Evolutionary conservation across 768 basidiomycete genomes (phyloP).

Genomic region (Lactarius sp.): DNA sequence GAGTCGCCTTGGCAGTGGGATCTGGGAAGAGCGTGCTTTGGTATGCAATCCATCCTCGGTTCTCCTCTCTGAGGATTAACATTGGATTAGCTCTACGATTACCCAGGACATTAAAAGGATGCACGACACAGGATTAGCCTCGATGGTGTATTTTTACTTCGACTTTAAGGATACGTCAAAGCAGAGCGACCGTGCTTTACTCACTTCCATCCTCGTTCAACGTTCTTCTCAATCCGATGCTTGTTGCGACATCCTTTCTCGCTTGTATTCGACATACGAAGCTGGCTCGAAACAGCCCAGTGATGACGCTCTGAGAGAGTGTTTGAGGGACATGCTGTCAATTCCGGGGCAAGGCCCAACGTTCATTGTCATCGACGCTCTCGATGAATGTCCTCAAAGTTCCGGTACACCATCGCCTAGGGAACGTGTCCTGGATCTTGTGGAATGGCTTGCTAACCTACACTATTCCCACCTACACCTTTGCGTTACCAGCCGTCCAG

Average conservation of each 20-base stretch:
- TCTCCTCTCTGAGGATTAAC: background rate
- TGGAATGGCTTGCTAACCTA: too few species aligned
- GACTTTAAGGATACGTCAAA: background rate
- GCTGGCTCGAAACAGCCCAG: background rate
- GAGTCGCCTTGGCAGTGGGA: background rate
- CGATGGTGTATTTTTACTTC: background rate
- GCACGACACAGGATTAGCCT: background rate
- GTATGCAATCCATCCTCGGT: background rate
- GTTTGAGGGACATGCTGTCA: too few species aligned
- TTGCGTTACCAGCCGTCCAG: too few species aligned
- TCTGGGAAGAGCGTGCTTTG: background rate
- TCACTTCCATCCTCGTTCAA: background rate
- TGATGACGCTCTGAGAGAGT: too few species aligned
- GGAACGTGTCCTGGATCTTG: too few species aligned
- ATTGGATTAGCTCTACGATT: background rate
- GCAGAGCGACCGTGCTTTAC: background rate
- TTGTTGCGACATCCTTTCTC: background rate
- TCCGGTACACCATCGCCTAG: too few species aligned
- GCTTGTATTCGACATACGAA: background rate
- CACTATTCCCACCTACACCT: too few species aligned
- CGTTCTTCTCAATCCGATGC: background rate
- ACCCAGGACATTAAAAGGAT: background rate
- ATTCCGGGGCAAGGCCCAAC: too few species aligned
- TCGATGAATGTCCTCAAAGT: too few species aligned
- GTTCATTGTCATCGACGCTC: too few species aligned